Conservation (phyloP, 1,284 basidiomycete genomes). For the Somion occarium region DNA sequence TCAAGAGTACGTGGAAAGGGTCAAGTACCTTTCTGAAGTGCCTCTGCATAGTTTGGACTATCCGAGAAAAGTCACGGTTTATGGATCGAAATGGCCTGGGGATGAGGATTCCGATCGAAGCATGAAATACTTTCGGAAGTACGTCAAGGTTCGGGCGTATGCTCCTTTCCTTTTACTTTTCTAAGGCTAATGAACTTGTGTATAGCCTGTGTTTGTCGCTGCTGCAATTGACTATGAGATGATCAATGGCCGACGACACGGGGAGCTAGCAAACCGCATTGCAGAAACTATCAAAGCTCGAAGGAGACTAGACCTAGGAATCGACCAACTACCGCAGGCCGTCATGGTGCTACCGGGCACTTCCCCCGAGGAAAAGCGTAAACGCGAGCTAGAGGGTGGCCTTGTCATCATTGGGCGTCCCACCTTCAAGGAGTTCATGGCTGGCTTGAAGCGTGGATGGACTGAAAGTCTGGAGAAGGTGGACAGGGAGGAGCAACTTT, state of each 20-base stretch:
- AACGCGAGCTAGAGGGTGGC: constrained; percentile 76
- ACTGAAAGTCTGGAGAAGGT: constrained; percentile 65
- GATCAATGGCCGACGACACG: constrained; percentile 77
- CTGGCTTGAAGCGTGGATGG: constrained; percentile 85
- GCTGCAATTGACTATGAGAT: constrained; percentile 92
- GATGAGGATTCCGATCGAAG: constrained; percentile 90
- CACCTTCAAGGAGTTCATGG: constrained; percentile 93
- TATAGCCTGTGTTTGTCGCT: constrained; percentile 88
- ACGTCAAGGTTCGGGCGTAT: constrained; percentile 77
- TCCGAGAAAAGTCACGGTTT: constrained; percentile 83
- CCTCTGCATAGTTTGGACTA: constrained; percentile 62
- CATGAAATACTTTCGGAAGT: constrained; percentile 88
- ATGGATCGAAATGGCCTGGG: constrained; percentile 87
- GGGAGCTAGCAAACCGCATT: constrained; percentile 76
- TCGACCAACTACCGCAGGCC: constrained; percentile 48
- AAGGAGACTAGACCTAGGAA: constrained; percentile 55
- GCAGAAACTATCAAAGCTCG: constrained; percentile 67
- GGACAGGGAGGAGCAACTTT: constrained; percentile 75
- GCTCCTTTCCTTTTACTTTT: constrained; percentile 8
- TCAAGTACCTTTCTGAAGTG: constrained; percentile 71
- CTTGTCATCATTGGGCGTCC: constrained; percentile 86
- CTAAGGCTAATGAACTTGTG: constrained; percentile 2
- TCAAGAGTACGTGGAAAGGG: constrained; percentile 75
- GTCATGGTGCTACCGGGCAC: constrained; percentile 53
- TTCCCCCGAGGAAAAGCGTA: constrained; percentile 50